phyloP scores from a whole-genome alignment of 78 protist genomes.

The Guillardia theta region DNA sequence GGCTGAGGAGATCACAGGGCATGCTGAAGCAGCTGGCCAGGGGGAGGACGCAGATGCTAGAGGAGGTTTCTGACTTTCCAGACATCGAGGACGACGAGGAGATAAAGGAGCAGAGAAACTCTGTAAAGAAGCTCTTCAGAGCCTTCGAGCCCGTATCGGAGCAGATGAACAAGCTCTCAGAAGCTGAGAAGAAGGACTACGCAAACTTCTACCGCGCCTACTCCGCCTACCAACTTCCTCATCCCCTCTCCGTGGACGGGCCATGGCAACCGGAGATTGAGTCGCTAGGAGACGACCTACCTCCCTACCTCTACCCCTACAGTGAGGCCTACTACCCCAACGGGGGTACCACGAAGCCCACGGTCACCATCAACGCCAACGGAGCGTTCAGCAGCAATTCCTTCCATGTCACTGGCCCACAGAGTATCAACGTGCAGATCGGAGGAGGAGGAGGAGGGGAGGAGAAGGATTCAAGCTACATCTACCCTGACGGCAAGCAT shows the following conservation, averaged over 20 bases:
- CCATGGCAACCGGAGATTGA: not conserved
- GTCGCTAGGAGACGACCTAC: not conserved
- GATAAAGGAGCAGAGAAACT: not conserved
- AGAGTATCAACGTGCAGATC: not conserved
- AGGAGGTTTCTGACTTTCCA: not conserved
- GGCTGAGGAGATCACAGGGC: no score
- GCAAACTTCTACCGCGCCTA: conserved; percentile 31
- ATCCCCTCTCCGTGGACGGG: not conserved
- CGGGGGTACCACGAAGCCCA: not conserved
- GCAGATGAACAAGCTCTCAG: not conserved
- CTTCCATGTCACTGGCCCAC: not conserved
- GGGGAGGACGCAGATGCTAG: not conserved
- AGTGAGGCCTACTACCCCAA: not conserved
- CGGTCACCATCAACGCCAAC: not conserved
- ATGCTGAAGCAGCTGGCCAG: no score
- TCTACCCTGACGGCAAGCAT: no score
- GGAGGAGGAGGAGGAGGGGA: no score
- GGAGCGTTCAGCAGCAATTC: not conserved
- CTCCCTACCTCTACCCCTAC: not conserved
- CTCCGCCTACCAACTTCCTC: conserved; percentile 24
- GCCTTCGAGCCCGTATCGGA: not conserved
- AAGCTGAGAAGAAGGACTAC: not conserved
- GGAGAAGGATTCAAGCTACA: no score
- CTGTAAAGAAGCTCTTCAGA: not conserved
- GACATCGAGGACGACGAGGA: not conserved